Evolutionary conservation across 345 rosid species (phyloP).

Genomic region (Eucalyptus curtisii): DNA sequence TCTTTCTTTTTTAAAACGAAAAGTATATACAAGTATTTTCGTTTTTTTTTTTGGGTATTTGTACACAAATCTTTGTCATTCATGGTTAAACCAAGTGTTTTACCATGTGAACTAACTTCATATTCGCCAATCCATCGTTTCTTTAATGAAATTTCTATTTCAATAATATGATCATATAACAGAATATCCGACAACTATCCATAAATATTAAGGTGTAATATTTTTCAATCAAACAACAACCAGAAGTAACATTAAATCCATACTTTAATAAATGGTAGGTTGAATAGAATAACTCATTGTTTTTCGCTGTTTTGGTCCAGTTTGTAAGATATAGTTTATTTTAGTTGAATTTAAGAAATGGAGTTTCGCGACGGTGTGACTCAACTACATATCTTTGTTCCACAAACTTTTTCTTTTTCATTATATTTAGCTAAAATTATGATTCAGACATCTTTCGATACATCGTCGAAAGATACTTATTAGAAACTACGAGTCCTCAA

Average conservation of each 20-base stretch:
- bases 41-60: neutral
- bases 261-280: neutral
- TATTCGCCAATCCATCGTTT: neutral
- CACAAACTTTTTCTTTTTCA: fast-evolving
- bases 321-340: neutral
- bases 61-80: neutral
- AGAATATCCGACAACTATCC: neutral
- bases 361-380: neutral
- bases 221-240: too few species aligned
- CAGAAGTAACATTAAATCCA: neutral
- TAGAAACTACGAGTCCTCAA: neutral
- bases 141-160: neutral
- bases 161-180: neutral
- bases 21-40: neutral
- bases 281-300: neutral
- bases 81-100: neutral
- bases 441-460: neutral
- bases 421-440: neutral
- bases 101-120: neutral
- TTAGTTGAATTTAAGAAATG: neutral
- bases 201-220: too few species aligned
- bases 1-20: neutral
- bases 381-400: neutral
- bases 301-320: neutral
- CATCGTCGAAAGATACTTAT: neutral